Evolutionary conservation across 331 rosid species (phyloP), one percentile per base, ranked within the genome.

Genomic region (Quercus lobata): DNA sequence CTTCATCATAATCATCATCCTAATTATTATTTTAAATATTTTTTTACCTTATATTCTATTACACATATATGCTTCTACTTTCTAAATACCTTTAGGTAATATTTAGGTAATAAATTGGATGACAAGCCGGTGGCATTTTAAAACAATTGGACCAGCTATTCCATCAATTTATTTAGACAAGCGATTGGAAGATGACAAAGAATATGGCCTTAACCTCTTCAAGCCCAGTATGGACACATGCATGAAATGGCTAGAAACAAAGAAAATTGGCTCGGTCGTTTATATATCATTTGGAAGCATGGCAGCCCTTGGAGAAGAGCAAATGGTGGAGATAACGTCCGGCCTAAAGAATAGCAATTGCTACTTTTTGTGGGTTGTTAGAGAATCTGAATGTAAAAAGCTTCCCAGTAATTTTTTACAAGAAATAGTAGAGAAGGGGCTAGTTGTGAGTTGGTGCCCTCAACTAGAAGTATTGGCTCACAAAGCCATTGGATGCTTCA

Each of bases 201-300:
- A 71, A 10, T 71, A 71, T 21, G 74, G 32, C 14, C 57, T 71
- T n/a, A 21, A 46, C 35, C 74, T 71, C 2, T 44, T 71, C 32
- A 41, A 71, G 57, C 74, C 74, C 4, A 24, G 5, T 24, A 44
- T 5, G 30, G 57, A 71, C 4, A 18, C 34, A 5, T 71, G 74
- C 57, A 71, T 22, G 74, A 71, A 71, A 5, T 71, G 74, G 74
- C 74, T 71, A 71, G 74, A 71, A 11, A 37, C 74, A 12, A 71
- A 71, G 57, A 32, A 71, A 44, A 44, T 15, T 44, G 74, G 74
- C 11, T 71, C 57, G 0, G 57, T 71, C 12, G n/a, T 71, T 46
- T 71, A 71, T 71, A 11, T 24, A 19, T 68, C 72, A 10, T 68
- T 32, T 35, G 72, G 72, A 68, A 68, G 72, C 72, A 18, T 34